Base-by-base conservation (phyloP, 2,329 filamentous ascomycete species). In the Periglandula ipomoeae region DNA sequence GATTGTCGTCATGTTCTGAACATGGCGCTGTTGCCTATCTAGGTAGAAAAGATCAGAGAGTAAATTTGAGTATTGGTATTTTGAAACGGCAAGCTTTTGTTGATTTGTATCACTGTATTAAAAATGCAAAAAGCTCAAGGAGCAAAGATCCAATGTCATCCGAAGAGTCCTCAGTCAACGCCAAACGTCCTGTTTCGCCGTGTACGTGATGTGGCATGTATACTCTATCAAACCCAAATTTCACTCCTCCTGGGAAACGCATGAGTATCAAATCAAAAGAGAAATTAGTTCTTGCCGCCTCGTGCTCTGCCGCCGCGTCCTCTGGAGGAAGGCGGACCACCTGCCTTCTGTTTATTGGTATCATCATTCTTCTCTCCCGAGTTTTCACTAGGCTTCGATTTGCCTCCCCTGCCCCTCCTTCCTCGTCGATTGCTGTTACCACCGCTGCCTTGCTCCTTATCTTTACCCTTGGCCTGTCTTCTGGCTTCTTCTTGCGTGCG, bases 401-500 rank as follows among this genome's bases (percentile, higher is more conserved):
- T 65, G 35, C 62, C 63, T 39, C 61, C 59, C 50, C 62, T 51
- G 17, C 56, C 52, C 38, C 50, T 55, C 22, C 58, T 57, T 17
- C 59, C 59, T 46, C 64, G 63, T 23, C 61, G 59, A 24, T 58
- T 56, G 26, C 61, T 58, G 13, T 24, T n/a, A 13, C 35, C 56
- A 27, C 61, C 59, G 11, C 17, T 22, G 19, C 35, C n/a, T 45
- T 49, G 50, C 3, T 47, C 50, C 44, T 67, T 64, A 48, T 64
- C 70, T 56, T 75, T 70, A 40, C 68, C 66, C 50, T 65, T 66
- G 30, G 60, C 61, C 22, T 64, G 60, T 44, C 68, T 64, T 40
- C 67, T 61, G 3, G 73, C 72, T 52, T 79, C 77, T 55, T 84
- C 79, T 54, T 84, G 83, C 34, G 85, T 79, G 24, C 86, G 75